Conservation (phyloP, 805 yeast species). For the Clavispora phyllophila region DNA sequence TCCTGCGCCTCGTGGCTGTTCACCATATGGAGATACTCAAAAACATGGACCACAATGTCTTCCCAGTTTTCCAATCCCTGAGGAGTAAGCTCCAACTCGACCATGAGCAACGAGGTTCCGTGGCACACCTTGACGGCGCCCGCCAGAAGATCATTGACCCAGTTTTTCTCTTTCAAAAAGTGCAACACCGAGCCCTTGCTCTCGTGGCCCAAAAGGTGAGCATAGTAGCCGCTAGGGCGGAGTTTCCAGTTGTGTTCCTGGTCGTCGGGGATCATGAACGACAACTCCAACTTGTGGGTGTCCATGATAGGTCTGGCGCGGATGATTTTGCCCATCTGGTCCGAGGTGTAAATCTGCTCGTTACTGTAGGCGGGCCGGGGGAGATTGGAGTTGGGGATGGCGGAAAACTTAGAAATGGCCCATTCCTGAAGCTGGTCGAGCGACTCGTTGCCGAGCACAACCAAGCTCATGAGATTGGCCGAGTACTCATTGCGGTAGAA, state of each 20-base stretch:
- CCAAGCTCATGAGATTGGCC: slow-evolving; percentile 83
- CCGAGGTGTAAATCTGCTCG: slow-evolving; percentile 43
- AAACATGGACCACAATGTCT: slow-evolving; percentile 52
- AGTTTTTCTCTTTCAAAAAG: slow-evolving; percentile 60
- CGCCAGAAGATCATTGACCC: slow-evolving; percentile 76
- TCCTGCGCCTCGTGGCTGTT: slow-evolving; percentile 54
- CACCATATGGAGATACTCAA: slow-evolving; percentile 71
- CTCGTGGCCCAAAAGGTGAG: slow-evolving; percentile 91
- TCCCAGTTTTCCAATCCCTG: slow-evolving; percentile 63
- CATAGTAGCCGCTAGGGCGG: slow-evolving; percentile 64
- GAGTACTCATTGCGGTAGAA: slow-evolving; percentile 73
- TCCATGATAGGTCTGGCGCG: slow-evolving; percentile 83
- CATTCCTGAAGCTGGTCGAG: slow-evolving; percentile 66
- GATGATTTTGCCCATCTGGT: slow-evolving; percentile 50
- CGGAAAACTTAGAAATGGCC: slow-evolving; percentile 63
- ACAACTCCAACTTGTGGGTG: slow-evolving; percentile 56
- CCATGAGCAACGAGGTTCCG: slow-evolving; percentile 62
- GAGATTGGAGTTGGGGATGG: slow-evolving; percentile 49
- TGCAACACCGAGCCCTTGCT: slow-evolving; percentile 79
- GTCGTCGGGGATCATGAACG: slow-evolving; percentile 75
- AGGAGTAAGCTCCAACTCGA: slow-evolving; percentile 72
- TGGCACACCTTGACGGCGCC: slow-evolving; percentile 65
- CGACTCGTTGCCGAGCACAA: slow-evolving; percentile 76
- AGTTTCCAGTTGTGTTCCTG: slow-evolving; percentile 54
- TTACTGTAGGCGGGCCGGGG: slow-evolving; percentile 40